Base-by-base conservation (phyloP, 2,329 filamentous ascomycete genomes). In the Talaromyces piceae region DNA sequence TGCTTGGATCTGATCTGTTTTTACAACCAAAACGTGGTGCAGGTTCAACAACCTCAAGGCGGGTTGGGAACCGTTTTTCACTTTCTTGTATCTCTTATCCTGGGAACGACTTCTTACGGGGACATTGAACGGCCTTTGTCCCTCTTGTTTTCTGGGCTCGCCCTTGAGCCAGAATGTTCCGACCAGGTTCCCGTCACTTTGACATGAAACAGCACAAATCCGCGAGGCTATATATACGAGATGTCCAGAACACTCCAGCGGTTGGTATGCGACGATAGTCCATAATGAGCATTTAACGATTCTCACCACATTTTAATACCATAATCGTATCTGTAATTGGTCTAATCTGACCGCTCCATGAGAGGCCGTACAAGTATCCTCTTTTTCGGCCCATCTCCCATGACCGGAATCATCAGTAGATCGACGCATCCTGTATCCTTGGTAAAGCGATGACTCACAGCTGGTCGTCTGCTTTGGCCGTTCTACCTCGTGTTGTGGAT, bases 21-120 rank as follows among this genome's bases (percentile, higher is more conserved):
- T 87, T 85, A 77, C 83, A 88, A 88, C 84, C 80, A 87, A 88
- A 87, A 86, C 82, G 52, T 53, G 47, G 83, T 78, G 59, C 73
- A 77, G 83, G 81, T 84, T 87, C 84, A 87, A 88, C 83, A 66
- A 58, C 59, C 62, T 64, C 63, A 83, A 81, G 79, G 77, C 77
- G 77, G 75, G 76, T 75, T 68, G 74, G 22, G 33, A 37, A 37
- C 33, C 33, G 16, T 37, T 37, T 37, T 18, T 37, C n/a, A n/a
- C n/a, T 37, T 18, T 18, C 6, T 37, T 18, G 6, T 28, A 28
- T 11, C 20, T 16, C 5, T 37, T 37, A 7, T 37, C n/a, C 33
- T 37, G 33, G 33, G 13, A 37, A 37, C 33, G 30, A 33, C 13
- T 16, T 33, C n/a, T n/a, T n/a, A n/a, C n/a, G n/a, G n/a, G n/a